Conservation (phyloP, 2,329 filamentous ascomycete species). For the Sporothrix luriei region DNA sequence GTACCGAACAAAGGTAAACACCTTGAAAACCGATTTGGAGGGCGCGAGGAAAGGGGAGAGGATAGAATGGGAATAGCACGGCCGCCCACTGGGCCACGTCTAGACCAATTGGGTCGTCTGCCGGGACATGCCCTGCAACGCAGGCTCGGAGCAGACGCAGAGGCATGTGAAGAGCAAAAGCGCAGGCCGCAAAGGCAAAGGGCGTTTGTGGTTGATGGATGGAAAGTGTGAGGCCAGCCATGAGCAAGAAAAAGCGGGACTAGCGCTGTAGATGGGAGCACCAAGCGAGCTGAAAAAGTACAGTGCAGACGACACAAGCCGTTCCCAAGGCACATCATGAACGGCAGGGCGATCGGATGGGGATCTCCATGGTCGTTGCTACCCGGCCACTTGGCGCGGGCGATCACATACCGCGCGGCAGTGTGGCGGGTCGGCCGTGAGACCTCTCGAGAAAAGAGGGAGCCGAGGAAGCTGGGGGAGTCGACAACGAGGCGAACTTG, state of each 20-base stretch:
- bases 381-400: conserved; percentile 6
- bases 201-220: background rate
- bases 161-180: background rate
- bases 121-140: conserved; percentile 14
- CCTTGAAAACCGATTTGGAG: background rate
- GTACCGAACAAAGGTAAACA: background rate
- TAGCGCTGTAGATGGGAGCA: background rate
- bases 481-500: too few relatives aligned
- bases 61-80: background rate
- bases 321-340: background rate
- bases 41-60: background rate
- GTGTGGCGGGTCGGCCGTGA: background rate
- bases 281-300: conserved; percentile 12
- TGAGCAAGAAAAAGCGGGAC: conserved; percentile 1
- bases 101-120: conserved; percentile 11
- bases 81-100: conserved; percentile 5
- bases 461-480: background rate
- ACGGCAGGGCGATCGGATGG: background rate
- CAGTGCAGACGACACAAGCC: too few relatives aligned
- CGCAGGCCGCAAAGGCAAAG: too few relatives aligned
- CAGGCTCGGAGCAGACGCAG: conserved; percentile 1
- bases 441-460: background rate
- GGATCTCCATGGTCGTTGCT: conserved; percentile 3
- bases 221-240: background rate
- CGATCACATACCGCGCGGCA: conserved; percentile 23